Conservation (phyloP, 2,329 filamentous ascomycete species). For the Fusarium xyrophilum region DNA sequence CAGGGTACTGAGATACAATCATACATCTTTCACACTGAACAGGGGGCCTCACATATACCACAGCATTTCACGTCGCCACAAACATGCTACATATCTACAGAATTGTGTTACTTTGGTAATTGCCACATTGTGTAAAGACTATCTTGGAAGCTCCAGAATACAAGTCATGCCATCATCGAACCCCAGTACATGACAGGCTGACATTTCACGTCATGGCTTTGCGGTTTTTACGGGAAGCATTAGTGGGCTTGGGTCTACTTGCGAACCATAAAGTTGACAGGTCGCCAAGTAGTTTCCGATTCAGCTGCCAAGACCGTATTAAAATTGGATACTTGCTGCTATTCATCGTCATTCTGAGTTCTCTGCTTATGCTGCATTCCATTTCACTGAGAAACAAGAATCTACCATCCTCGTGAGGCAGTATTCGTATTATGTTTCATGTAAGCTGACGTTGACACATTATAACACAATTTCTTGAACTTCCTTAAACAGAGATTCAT, state of each 20-base stretch:
- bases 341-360: not conserved
- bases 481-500: not conserved
- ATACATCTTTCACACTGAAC: accelerated
- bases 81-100: not conserved
- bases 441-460: conserved; percentile 3
- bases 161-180: accelerated
- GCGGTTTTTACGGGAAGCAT: accelerated
- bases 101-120: not conserved
- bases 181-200: not conserved
- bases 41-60: accelerated
- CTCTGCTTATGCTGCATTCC: not conserved
- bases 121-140: accelerated
- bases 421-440: not conserved
- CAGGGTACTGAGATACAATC: accelerated
- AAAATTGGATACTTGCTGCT: not conserved
- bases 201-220: not conserved
- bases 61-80: not conserved
- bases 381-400: not conserved
- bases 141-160: not conserved
- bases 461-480: not conserved
- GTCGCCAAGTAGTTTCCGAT: accelerated
- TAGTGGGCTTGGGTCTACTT: not conserved
- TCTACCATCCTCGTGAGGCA: accelerated
- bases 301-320: too few species aligned
- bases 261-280: accelerated